Percentiles rank a stretch among this genome's conserved stretches.
These are phyloP conservation scores for Malus orientalis DNA, from an alignment of 306 rosid species.

Conservation along the genomic window DNA sequence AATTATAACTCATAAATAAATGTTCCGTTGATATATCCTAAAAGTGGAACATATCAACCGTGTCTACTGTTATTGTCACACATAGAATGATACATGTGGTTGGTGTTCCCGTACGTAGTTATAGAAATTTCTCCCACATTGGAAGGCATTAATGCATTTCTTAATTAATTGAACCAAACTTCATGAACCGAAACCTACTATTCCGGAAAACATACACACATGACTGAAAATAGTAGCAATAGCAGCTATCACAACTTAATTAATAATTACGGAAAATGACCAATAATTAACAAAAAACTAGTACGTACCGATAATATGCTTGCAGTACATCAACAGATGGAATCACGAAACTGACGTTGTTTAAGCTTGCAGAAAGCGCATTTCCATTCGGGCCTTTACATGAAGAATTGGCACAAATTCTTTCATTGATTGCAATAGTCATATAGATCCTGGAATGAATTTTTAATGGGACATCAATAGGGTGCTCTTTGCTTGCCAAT, in stretches of 20 bases:
- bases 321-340: constrained; percentile 17
- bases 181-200: no score
- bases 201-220: no score
- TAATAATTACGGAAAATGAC: no score
- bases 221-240: neutral
- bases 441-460: constrained; percentile 16
- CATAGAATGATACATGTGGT: neutral
- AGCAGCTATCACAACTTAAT: neutral
- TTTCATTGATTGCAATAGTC: constrained; percentile 19
- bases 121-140: no score
- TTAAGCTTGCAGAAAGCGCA: constrained; percentile 20
- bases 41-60: neutral
- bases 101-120: neutral
- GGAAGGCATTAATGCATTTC: no score
- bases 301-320: constrained; percentile 30
- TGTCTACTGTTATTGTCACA: no score
- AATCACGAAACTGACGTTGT: constrained; percentile 25
- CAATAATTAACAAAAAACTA: neutral
- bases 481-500: constrained; percentile 26
- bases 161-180: no score
- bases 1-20: neutral
- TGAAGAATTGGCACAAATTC: constrained; percentile 10
- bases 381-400: constrained; percentile 20
- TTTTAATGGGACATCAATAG: constrained; percentile 15
- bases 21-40: neutral